Percentiles rank a stretch among this genome's conserved stretches.
phyloP scores from a whole-genome alignment of 768 basidiomycete species.

The Omphalotus guepiniiformis region DNA sequence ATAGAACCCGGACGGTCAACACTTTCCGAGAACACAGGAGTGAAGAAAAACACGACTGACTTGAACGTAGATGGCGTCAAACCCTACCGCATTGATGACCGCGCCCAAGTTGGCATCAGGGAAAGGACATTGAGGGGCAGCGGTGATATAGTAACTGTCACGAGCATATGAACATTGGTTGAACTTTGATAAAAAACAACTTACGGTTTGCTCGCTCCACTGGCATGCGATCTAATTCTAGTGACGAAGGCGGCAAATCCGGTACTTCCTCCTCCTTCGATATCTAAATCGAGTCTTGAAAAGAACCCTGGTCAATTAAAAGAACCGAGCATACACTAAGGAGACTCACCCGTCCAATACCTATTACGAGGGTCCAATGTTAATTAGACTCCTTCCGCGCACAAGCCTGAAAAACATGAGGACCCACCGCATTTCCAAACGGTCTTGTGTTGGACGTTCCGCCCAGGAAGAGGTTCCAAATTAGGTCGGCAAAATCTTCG shows the following conservation, averaged over 20 bases:
- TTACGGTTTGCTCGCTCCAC: slow-evolving; percentile 44
- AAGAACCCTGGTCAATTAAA: not conserved
- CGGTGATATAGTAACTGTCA: slow-evolving; percentile 51
- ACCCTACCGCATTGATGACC: slow-evolving; percentile 52
- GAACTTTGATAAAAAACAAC: slow-evolving; percentile 11
- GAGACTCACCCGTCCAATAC: slow-evolving; percentile 52
- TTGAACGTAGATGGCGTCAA: slow-evolving; percentile 69
- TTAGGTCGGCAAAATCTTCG: slow-evolving; percentile 45
- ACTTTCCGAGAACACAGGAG: not conserved
- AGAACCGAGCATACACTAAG: slow-evolving; percentile 2
- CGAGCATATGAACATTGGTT: not conserved
- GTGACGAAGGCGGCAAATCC: slow-evolving; percentile 47
- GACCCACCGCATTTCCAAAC: slow-evolving; percentile 47
- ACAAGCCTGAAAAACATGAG: not conserved
- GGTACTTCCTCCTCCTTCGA: slow-evolving; percentile 50
- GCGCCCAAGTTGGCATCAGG: slow-evolving; percentile 54
- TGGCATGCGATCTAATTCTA: slow-evolving; percentile 38
- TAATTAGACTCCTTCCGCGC: not conserved
- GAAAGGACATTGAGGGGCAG: slow-evolving; percentile 42
- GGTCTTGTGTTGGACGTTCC: slow-evolving; percentile 54
- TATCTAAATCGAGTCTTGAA: slow-evolving; percentile 53
- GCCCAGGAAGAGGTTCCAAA: slow-evolving; percentile 70
- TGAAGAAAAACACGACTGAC: slow-evolving; percentile 39
- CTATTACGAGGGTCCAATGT: not conserved
- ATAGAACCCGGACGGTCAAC: not conserved